Conservation (phyloP, 1,284 basidiomycete species). For the Cutaneotrichosporon sp. region DNA sequence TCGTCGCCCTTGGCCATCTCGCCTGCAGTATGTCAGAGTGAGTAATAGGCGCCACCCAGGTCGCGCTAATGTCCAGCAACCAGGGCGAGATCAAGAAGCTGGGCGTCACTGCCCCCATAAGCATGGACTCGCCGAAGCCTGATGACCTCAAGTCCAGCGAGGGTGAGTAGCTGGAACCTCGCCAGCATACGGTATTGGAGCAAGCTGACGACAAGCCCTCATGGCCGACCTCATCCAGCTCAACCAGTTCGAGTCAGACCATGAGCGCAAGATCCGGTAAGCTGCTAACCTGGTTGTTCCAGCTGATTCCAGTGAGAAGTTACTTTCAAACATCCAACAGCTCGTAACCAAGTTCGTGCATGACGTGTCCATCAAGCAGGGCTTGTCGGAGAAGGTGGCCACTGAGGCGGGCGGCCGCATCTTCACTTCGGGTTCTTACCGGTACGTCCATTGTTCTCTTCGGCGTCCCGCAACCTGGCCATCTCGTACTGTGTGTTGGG, state of each 20-base stretch:
- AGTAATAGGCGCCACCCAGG: background rate
- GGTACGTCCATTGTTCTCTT: slow-evolving; percentile 48
- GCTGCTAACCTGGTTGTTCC: slow-evolving; percentile 31
- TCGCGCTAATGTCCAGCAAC: slow-evolving; percentile 5
- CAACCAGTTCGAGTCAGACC: slow-evolving; percentile 83
- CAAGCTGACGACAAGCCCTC: slow-evolving; percentile 28
- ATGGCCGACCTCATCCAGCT: slow-evolving; percentile 78
- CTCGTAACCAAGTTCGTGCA: slow-evolving; percentile 93
- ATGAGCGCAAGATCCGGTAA: slow-evolving; percentile 83
- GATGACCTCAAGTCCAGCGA: slow-evolving; percentile 71
- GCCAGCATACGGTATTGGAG: too few relatives aligned
- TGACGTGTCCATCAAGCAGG: slow-evolving; percentile 68
- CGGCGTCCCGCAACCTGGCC: too few relatives aligned
- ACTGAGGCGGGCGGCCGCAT: slow-evolving; percentile 91
- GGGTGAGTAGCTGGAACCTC: slow-evolving; percentile 60
- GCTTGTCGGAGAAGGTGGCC: slow-evolving; percentile 81
- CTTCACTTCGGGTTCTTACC: slow-evolving; percentile 96
- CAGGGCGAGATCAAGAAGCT: slow-evolving; percentile 28
- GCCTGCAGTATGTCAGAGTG: slow-evolving; percentile 11
- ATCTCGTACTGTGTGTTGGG: too few relatives aligned
- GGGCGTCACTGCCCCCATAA: slow-evolving; percentile 80
- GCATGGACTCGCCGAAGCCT: slow-evolving; percentile 62
- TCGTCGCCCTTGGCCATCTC: background rate
- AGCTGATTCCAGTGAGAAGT: slow-evolving; percentile 66
- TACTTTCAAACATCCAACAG: slow-evolving; percentile 81